Evolutionary conservation across 139 green algal species (phyloP).

Genomic region (Tetraselmis chui): DNA sequence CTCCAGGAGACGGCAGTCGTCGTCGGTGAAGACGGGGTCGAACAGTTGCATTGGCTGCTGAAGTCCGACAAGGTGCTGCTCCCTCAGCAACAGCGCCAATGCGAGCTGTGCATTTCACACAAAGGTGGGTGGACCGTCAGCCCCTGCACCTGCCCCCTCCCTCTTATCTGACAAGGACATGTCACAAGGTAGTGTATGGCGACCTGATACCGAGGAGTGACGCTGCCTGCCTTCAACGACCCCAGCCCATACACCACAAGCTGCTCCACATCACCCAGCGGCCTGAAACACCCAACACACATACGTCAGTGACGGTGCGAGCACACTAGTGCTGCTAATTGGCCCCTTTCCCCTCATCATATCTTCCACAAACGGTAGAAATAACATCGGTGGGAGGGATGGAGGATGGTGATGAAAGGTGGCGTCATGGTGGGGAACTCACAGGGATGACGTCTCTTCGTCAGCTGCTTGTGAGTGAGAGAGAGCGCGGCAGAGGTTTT

Average conservation of each 20-base stretch:
- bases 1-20: slow-evolving; percentile 6
- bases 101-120: slow-evolving; percentile 4
- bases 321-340: no score
- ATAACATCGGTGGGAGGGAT: no score
- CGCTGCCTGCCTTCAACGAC: slow-evolving; percentile 9
- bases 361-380: no score
- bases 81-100: not conserved
- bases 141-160: not conserved
- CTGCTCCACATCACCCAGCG: slow-evolving; percentile 3
- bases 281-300: no score
- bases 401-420: no score
- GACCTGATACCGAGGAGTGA: not conserved
- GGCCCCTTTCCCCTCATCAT: no score
- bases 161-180: not conserved
- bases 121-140: no score
- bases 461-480: no score
- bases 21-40: slow-evolving; percentile 16
- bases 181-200: not conserved
- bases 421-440: no score
- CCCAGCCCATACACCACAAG: slow-evolving; percentile 16
- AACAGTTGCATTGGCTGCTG: not conserved
- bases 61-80: not conserved
- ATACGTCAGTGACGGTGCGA: no score
- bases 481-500: not conserved
- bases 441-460: no score